Conservation (phyloP, 2,329 filamentous ascomycete genomes). For the Colletotrichum eremochloae region DNA sequence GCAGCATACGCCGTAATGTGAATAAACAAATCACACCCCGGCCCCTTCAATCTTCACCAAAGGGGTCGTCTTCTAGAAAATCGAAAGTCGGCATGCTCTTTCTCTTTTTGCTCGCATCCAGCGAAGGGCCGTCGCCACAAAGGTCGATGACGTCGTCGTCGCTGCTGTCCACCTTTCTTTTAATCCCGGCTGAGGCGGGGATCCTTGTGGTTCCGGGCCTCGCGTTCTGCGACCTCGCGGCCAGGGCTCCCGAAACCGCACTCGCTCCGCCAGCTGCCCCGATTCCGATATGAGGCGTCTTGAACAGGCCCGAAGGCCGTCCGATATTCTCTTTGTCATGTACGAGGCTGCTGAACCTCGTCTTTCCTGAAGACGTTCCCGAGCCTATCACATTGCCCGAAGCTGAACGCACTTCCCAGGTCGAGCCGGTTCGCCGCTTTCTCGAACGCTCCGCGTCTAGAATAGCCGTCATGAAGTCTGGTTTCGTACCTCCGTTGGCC, state of each 20-base stretch:
- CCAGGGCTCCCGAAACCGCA: background rate
- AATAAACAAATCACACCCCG: background rate
- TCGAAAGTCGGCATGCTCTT: constrained; percentile 16
- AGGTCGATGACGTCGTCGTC: constrained; percentile 36
- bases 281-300: background rate
- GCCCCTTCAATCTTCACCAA: constrained; percentile 24
- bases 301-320: background rate
- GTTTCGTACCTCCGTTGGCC: background rate
- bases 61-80: constrained; percentile 34
- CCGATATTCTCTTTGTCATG: constrained; percentile 17
- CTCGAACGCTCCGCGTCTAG: constrained; percentile 11
- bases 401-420: constrained; percentile 25
- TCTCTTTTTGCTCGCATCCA: constrained; percentile 15
- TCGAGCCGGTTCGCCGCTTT: constrained; percentile 18
- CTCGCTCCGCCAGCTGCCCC: background rate
- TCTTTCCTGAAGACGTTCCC: constrained; percentile 19
- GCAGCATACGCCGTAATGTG: background rate
- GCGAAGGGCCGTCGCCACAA: constrained; percentile 11
- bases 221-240: constrained; percentile 20
- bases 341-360: constrained; percentile 11
- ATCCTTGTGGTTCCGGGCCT: background rate
- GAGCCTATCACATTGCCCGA: constrained; percentile 18
- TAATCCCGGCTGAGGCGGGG: constrained; percentile 2
- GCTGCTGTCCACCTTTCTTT: constrained; percentile 22
- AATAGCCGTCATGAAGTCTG: constrained; percentile 23